These are phyloP conservation scores for Chamaenerion angustifolium DNA, from an alignment of 345 rosid genomes.

Conservation along the genomic window DNA sequence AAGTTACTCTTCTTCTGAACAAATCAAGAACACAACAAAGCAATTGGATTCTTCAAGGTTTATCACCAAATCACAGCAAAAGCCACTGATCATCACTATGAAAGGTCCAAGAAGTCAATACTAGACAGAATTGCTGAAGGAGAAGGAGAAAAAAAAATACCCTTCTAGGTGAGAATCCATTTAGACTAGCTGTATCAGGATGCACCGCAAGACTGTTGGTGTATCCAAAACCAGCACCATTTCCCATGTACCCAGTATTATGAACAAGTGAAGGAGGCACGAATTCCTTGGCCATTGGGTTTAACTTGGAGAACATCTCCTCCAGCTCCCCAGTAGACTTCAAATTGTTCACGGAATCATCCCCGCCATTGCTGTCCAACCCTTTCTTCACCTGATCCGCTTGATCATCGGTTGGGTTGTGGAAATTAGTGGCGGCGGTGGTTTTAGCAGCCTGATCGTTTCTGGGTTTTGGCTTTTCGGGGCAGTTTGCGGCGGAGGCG, in stretches of 20 bases:
- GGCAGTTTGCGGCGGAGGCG: conserved; percentile 28
- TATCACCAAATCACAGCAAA: no score
- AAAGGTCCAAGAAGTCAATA: background rate
- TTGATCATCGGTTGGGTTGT: conserved; percentile 10
- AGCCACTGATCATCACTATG: no score
- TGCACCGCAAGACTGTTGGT: conserved; percentile 42
- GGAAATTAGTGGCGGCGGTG: conserved; percentile 8
- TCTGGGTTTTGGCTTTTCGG: conserved; percentile 42
- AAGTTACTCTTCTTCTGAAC: conserved; percentile 50
- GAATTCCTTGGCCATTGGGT: conserved; percentile 94
- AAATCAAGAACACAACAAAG: conserved; percentile 4
- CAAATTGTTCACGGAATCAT: conserved; percentile 1
- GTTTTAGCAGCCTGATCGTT: conserved; percentile 23
- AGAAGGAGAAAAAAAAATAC: no score
- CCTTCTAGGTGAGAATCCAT: conserved; percentile 48
- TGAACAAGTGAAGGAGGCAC: conserved; percentile 65
- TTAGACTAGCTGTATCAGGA: conserved; percentile 28
- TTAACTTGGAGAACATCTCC: conserved; percentile 73
- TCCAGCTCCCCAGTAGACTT: conserved; percentile 50
- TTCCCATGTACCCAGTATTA: conserved; percentile 20
- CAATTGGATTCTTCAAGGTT: background rate
- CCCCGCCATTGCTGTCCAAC: conserved; percentile 6
- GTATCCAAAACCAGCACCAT: conserved; percentile 38
- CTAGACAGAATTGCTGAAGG: background rate
- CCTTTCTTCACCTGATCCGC: conserved; percentile 16